Conservation (phyloP, 2,329 filamentous ascomycete species). For the Alternaria postmessia region DNA sequence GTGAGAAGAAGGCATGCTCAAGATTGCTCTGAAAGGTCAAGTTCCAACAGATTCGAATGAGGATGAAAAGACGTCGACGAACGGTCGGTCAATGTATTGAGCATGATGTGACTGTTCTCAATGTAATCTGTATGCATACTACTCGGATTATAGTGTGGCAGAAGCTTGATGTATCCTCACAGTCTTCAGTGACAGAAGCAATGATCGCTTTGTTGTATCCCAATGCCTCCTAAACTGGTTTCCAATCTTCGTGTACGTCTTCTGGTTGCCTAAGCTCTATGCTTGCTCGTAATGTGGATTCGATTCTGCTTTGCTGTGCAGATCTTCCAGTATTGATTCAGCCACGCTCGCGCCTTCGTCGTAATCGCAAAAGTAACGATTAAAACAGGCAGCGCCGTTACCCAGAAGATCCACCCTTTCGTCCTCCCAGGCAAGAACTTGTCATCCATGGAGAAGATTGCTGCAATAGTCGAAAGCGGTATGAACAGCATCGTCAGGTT, state of each 20-base stretch:
- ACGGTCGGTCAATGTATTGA: not conserved
- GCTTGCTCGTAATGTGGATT: no score
- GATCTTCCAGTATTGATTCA: no score
- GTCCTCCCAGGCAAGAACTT: constrained; percentile 12
- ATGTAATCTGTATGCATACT: fast-evolving
- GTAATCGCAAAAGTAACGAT: not conserved
- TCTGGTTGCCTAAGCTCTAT: no score
- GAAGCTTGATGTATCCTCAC: no score
- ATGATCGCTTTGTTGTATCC: no score
- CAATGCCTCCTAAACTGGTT: no score
- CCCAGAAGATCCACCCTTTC: constrained; percentile 17
- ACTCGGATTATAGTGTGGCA: no score
- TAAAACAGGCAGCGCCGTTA: constrained; percentile 7
- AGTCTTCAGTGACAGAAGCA: no score
- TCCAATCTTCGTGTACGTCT: fast-evolving
- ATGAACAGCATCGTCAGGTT: constrained; percentile 19
- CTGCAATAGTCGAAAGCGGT: constrained; percentile 13
- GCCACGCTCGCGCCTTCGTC: no score
- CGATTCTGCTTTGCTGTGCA: no score
- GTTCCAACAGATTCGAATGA: no score
- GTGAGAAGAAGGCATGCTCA: not conserved
- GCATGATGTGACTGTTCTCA: fast-evolving
- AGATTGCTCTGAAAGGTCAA: not conserved
- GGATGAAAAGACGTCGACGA: not conserved
- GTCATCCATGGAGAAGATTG: constrained; percentile 16